Evolutionary conservation across 108 stramenopile genomes (phyloP), one percentile per base, ranked within the genome.

Genomic region (Skeletonema costatum): DNA sequence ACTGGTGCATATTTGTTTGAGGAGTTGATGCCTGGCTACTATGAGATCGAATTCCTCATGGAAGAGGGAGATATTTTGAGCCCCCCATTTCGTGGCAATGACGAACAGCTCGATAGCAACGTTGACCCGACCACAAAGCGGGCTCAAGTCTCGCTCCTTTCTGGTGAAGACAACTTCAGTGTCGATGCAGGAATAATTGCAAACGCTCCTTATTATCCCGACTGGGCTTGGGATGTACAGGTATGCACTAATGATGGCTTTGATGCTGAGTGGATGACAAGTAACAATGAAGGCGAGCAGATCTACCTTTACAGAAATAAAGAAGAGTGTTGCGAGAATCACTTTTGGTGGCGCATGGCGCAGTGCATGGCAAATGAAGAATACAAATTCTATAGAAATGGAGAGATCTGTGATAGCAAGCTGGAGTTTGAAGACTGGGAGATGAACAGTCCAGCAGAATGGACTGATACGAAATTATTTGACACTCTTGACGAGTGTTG

Each of bases 301-400:
- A 82, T 71, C 33, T 82, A 82, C 51, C 62, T 82, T 1, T 82
- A 82, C 71, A 72, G 59, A 17, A 82, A 76, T 32, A 82, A 82
- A 58, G 81, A 82, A 32, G 75, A 64, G 36, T 82, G 81, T 36
- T 82, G 81, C 39, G 66, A 74, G 35, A 58, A 65, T 4, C 81
- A 82, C 35, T 82, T 82, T 46, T 82, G 81, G 81, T 82, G 81
- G 81, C 64, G 81, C 19, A 82, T 82, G 58, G 75, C 75, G 7
- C 75, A 82, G 51, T 82, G 81, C 33, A 82, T 82, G 81, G 74
- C 75, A 17, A 82, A 82, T 68, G 81, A 82, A 66, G 81, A 82
- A 58, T 82, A 67, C 50, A 82, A 82, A 39, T 82, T 82, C 65
- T 82, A 72, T 56, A 68, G 60, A 17, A 76, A 72, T 72, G 81